phyloP scores from a whole-genome alignment of 169 alveolate species.

The Miamiensis avidus region DNA sequence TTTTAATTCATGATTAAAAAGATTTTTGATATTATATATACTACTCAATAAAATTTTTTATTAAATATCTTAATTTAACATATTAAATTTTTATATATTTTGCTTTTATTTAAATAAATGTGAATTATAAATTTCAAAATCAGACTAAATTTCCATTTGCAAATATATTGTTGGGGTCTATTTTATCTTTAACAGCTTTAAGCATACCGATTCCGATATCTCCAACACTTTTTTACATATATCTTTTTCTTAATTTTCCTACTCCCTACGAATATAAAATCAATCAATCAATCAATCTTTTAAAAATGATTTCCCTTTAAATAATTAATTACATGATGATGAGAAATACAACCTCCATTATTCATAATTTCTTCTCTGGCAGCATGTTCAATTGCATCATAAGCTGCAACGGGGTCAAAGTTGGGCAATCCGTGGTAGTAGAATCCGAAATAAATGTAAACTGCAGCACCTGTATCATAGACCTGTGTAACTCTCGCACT shows the following conservation, averaged over 20 bases:
- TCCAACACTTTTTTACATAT: constrained; percentile 59
- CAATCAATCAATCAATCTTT: too few species aligned
- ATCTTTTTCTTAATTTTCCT: constrained; percentile 81
- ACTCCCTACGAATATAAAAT: constrained; percentile 49
- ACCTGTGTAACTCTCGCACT: constrained; percentile 82
- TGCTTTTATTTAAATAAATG: neutral
- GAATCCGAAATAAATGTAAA: constrained; percentile 85
- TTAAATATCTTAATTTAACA: too few species aligned
- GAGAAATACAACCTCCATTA: constrained; percentile 83
- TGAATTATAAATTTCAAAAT: neutral
- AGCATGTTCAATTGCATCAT: constrained; percentile 74
- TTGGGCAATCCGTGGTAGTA: constrained; percentile 46
- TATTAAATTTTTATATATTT: too few species aligned
- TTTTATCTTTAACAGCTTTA: constrained; percentile 49
- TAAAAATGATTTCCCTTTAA: too few species aligned
- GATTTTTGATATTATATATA: too few species aligned
- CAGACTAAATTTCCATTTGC: constrained; percentile 52
- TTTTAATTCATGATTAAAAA: too few species aligned
- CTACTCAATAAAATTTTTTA: too few species aligned
- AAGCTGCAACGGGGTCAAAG: constrained; percentile 65
- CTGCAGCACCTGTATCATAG: constrained; percentile 85
- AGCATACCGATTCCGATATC: constrained; percentile 55
- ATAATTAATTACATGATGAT: constrained; percentile 85
- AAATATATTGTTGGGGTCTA: constrained; percentile 71
- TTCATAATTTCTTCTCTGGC: constrained; percentile 79